A percentile compares a stretch with the other conserved stretches of the same genome.
Conservation (phyloP, 2,329 filamentous ascomycete genomes). For the Stachybotrys echinatus region DNA sequence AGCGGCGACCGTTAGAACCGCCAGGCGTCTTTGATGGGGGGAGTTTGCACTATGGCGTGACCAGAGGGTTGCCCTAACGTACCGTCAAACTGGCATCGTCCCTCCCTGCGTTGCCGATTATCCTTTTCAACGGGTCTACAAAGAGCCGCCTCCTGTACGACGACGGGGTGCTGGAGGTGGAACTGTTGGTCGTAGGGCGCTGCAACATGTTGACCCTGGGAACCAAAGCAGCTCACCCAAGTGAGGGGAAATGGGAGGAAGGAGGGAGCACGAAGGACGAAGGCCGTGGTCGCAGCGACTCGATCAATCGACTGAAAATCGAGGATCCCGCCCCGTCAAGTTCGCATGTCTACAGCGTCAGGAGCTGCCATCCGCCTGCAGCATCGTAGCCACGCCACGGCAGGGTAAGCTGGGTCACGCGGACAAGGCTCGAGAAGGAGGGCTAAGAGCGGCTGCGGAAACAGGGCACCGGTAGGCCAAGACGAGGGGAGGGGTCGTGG, state of each 20-base stretch:
- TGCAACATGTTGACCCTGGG: neutral
- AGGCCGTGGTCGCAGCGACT: neutral
- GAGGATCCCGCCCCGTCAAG: neutral
- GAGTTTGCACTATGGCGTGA: neutral
- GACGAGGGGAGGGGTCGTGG: too few relatives aligned
- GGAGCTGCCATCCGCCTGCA: neutral
- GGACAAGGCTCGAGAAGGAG: neutral
- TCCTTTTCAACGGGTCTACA: neutral
- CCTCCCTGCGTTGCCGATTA: neutral
- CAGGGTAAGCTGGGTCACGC: neutral
- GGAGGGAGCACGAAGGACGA: neutral
- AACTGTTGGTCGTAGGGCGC: neutral
- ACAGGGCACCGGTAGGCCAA: too few relatives aligned
- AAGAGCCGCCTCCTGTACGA: neutral
- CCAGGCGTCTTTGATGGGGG: slow-evolving; percentile 3
- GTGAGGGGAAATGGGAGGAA: neutral
- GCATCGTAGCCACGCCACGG: neutral
- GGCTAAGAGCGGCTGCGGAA: neutral
- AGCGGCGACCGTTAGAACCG: neutral
- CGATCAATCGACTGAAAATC: neutral
- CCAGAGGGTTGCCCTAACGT: neutral
- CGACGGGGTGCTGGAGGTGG: neutral
- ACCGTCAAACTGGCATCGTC: neutral
- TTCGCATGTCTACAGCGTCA: neutral
- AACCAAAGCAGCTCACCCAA: neutral